A percentile compares a stretch with the other conserved stretches of the same genome.
phyloP scores from a whole-genome alignment of 2,329 filamentous ascomycete species.

The Trichoderma afroharzianum region DNA sequence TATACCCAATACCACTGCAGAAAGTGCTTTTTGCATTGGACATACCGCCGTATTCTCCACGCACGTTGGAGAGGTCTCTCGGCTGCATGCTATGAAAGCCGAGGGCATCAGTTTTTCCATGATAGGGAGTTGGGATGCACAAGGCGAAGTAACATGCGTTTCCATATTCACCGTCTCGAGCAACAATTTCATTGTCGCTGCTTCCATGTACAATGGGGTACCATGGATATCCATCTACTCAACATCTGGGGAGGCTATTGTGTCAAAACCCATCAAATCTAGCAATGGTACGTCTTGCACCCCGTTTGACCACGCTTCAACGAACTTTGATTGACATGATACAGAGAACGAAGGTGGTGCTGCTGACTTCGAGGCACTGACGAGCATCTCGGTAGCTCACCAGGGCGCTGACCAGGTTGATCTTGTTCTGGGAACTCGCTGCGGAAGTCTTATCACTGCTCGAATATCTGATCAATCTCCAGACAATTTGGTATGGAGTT shows the following conservation, averaged over 20 bases:
- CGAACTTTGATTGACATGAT: neutral
- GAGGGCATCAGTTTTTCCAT: conserved; percentile 32
- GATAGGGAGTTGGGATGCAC: conserved; percentile 32
- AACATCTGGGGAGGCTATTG: conserved; percentile 24
- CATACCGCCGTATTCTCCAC: conserved; percentile 43
- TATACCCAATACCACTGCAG: conserved; percentile 29
- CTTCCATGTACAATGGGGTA: conserved; percentile 31
- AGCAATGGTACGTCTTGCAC: conserved; percentile 13
- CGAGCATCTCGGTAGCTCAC: conserved; percentile 40
- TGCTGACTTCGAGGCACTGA: conserved; percentile 39
- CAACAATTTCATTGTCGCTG: conserved; percentile 31
- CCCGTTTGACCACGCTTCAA: neutral
- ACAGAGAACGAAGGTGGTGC: neutral
- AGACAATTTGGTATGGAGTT: conserved; percentile 26
- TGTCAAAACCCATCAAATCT: conserved; percentile 17
- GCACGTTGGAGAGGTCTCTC: conserved; percentile 34
- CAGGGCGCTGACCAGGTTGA: conserved; percentile 27
- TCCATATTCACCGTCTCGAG: conserved; percentile 30
- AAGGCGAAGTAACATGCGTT: conserved; percentile 50
- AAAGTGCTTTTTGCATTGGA: conserved; percentile 41
- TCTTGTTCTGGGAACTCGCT: conserved; percentile 48
- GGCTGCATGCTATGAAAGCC: conserved; percentile 38
- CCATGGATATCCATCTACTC: conserved; percentile 35
- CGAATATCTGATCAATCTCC: conserved; percentile 22
- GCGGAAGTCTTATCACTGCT: conserved; percentile 48